A percentile compares a stretch with the other conserved stretches of the same genome.
Evolutionary conservation across 1,139 yeast species (phyloP).

Genomic region (Blastobotrys proliferans): DNA sequence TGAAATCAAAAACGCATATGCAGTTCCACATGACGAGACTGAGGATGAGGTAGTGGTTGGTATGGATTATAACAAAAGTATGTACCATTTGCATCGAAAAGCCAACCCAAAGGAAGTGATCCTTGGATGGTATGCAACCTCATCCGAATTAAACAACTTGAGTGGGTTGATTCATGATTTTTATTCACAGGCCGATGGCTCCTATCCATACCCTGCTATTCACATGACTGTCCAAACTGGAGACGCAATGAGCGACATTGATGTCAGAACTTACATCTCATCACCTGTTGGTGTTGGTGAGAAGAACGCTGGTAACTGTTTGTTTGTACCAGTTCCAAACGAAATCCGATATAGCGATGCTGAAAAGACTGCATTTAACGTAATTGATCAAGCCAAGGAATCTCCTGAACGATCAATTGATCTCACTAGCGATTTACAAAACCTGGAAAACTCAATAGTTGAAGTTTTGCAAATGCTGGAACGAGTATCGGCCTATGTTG

Average conservation of each 20-base stretch:
- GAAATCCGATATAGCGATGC: conserved; percentile 56
- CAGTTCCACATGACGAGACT: conserved; percentile 79
- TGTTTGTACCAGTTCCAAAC: conserved; percentile 77
- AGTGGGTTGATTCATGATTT: conserved; percentile 85
- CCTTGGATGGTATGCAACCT: conserved; percentile 86
- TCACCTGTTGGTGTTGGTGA: conserved; percentile 64
- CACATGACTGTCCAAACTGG: conserved; percentile 58
- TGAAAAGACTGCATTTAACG: conserved; percentile 43
- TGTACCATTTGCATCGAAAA: conserved; percentile 70
- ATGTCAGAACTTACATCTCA: conserved; percentile 67
- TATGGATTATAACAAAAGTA: conserved; percentile 68
- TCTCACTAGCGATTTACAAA: conserved; percentile 41
- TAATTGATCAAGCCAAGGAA: conserved; percentile 36
- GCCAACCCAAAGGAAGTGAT: conserved; percentile 78
- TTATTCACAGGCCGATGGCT: conserved; percentile 59
- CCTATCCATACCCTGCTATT: conserved; percentile 73
- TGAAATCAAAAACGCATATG: conserved; percentile 71
- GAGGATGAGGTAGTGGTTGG: conserved; percentile 72
- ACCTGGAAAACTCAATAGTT: conserved; percentile 53
- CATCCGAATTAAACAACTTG: conserved; percentile 60
- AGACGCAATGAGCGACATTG: conserved; percentile 40
- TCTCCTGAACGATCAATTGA: conserved; percentile 36
- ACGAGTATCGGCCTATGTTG: conserved; percentile 47
- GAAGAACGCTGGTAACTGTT: conserved; percentile 55
- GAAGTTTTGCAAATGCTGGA: conserved; percentile 59